phyloP scores from a whole-genome alignment of 495 filamentous ascomycete species.

The Trichoderma parareesei region DNA sequence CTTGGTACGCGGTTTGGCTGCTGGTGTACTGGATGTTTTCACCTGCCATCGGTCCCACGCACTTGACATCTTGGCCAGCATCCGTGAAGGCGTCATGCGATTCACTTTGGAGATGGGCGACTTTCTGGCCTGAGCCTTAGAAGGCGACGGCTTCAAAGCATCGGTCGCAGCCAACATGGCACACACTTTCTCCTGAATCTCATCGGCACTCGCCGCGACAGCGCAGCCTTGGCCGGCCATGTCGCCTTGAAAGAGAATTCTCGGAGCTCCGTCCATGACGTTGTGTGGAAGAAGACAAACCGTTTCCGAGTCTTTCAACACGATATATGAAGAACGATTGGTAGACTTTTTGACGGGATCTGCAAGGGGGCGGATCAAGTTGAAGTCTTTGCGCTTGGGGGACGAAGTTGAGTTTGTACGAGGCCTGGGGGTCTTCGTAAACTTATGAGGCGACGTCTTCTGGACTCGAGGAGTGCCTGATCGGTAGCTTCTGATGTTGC shows the following conservation, averaged over 20 bases:
- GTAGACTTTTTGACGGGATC: not conserved
- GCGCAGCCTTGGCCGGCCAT: not conserved
- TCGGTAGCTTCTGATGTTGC: not conserved
- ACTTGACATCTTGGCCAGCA: conserved; percentile 19
- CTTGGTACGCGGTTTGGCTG: not conserved
- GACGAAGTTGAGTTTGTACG: not conserved
- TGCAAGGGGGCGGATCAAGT: not conserved
- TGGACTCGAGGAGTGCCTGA: not conserved
- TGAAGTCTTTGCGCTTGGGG: not conserved
- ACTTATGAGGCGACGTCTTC: not conserved
- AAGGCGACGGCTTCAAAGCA: conserved; percentile 16
- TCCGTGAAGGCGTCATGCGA: conserved; percentile 16
- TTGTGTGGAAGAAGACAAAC: conserved; percentile 3
- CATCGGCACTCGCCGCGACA: not conserved
- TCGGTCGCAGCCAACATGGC: conserved; percentile 24
- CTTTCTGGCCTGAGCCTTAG: not conserved
- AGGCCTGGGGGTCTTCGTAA: not conserved
- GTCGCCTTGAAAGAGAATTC: not conserved
- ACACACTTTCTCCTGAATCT: conserved; percentile 21
- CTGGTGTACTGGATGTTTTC: not conserved
- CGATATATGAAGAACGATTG: not conserved
- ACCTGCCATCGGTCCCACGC: conserved; percentile 15
- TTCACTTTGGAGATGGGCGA: conserved; percentile 13
- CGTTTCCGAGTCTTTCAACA: not conserved
- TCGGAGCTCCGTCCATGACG: not conserved